Evolutionary conservation across 768 basidiomycete species (phyloP), one percentile per base, ranked within the genome.

Genomic region (Dioszegia hungarica): DNA sequence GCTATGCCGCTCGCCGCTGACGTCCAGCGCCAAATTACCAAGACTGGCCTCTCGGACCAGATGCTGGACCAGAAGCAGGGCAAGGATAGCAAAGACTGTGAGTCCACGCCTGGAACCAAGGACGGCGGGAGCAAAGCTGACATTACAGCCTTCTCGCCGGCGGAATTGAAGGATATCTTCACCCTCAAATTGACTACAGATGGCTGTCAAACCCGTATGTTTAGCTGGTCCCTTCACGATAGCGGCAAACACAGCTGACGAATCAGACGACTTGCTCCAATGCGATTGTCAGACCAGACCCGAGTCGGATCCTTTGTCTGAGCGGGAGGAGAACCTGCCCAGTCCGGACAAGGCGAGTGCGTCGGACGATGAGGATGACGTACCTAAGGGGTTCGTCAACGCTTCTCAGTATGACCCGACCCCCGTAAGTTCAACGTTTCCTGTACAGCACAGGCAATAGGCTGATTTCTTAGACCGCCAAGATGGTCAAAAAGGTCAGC

Each of bases 91-190:
- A 89, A 90, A 6, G 81, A 83, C 36, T 73, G 90, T 93, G 55
- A 61, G 84, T 77, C 37, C 55, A 27, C 55, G 20, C 37, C 27
- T 51, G 58, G 24, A 17, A 1, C 1, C 9, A 10, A 2, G n/a
- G 9, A 15, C 3, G 28, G 11, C 11, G 17, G 29, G 29, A 33
- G 4, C 9, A 5, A 19, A 28, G 33, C 54, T 38, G 27, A 40
- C 27, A 24, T 36, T 15, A 0, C 12, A 75, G 74, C 74, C 3
- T 75, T 75, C 60, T 64, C 70, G 10, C 55, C 58, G 0, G 70
- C 66, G 6, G 70, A 98, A 88, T 83, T 98, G 39, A 86, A 86
- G 34, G 90, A 93, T 73, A 89, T 98, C 62, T 98, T 97, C 77
- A 86, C 85, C n/a, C 80, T 95, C 40, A 84, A 92, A 76, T 78